Evolutionary conservation across 2,329 filamentous ascomycete genomes (phyloP).

Genomic region (Lasiodiplodia hormozganensis): DNA sequence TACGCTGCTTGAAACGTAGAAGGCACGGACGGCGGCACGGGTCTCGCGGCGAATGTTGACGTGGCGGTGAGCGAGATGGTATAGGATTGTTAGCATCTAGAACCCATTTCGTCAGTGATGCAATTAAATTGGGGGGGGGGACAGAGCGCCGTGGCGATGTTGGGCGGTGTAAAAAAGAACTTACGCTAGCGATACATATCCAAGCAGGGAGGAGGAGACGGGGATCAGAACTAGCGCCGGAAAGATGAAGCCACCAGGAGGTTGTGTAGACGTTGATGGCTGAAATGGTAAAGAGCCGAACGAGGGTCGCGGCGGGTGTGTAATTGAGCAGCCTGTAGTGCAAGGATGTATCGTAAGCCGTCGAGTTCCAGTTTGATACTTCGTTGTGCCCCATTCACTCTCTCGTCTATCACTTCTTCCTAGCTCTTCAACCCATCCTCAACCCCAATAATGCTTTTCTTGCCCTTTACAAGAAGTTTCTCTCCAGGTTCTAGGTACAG

Average conservation of each 20-base stretch:
- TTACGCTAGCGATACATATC: conserved; percentile 58
- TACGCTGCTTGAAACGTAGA: conserved; percentile 77
- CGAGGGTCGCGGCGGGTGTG: conserved; percentile 76
- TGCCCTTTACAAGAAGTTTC: background rate
- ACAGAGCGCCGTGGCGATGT: conserved; percentile 34
- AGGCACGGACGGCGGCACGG: conserved; percentile 76
- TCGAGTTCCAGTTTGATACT: background rate
- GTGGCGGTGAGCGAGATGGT: conserved; percentile 78
- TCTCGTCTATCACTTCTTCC: background rate
- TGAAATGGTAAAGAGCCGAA: conserved; percentile 68
- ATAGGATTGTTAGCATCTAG: conserved; percentile 74
- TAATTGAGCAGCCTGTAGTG: conserved; percentile 78
- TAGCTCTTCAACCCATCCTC: background rate
- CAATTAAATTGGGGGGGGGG: background rate
- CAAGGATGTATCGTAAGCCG: background rate
- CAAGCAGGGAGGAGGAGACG: conserved; percentile 28
- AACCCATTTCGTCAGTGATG: background rate
- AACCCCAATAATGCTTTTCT: background rate
- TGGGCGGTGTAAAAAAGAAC: conserved; percentile 48
- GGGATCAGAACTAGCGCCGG: conserved; percentile 36
- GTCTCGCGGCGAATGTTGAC: conserved; percentile 83
- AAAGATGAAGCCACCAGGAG: conserved; percentile 34
- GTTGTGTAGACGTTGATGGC: conserved; percentile 56
- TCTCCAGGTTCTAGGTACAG: background rate
- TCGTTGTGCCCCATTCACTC: background rate